Percentiles rank a stretch among this genome's conserved stretches.
These are phyloP conservation scores for Elsinoe arachidis DNA, from an alignment of 2,329 filamentous ascomycete species.

Conservation along the genomic window DNA sequence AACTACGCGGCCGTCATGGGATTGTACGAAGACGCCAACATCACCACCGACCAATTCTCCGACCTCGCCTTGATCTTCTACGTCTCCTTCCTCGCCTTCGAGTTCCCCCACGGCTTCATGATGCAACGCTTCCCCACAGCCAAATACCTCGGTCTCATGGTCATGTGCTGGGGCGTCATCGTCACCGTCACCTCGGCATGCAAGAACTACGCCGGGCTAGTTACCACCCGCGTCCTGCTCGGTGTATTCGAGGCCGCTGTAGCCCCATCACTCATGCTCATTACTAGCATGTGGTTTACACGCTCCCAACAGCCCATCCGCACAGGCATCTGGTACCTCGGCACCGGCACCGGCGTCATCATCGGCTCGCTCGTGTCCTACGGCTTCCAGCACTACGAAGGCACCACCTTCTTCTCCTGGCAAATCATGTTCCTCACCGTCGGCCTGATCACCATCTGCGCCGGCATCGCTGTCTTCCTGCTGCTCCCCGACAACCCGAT, in stretches of 20 bases:
- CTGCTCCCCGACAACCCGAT: conserved; percentile 27
- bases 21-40: conserved; percentile 28
- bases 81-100: conserved; percentile 30
- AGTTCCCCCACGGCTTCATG: conserved; percentile 37
- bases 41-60: conserved; percentile 30
- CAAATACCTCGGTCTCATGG: conserved; percentile 41
- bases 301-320: conserved; percentile 51
- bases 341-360: conserved; percentile 51
- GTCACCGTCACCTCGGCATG: conserved; percentile 42
- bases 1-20: conserved; percentile 38
- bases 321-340: conserved; percentile 58
- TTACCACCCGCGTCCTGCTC: conserved; percentile 43
- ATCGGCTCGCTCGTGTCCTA: conserved; percentile 49
- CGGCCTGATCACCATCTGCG: conserved; percentile 35
- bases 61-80: conserved; percentile 31
- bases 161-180: conserved; percentile 40
- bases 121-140: conserved; percentile 47
- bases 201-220: conserved; percentile 43
- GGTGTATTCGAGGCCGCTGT: conserved; percentile 48
- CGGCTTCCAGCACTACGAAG: conserved; percentile 42
- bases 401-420: conserved; percentile 37
- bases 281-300: conserved; percentile 39
- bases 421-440: conserved; percentile 45
- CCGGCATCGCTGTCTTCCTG: conserved; percentile 27
- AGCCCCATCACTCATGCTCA: conserved; percentile 46